A percentile compares a stretch with the other conserved stretches of the same genome.
phyloP scores from a whole-genome alignment of 2,329 filamentous ascomycete genomes.

The Thielaviopsis euricoi region DNA sequence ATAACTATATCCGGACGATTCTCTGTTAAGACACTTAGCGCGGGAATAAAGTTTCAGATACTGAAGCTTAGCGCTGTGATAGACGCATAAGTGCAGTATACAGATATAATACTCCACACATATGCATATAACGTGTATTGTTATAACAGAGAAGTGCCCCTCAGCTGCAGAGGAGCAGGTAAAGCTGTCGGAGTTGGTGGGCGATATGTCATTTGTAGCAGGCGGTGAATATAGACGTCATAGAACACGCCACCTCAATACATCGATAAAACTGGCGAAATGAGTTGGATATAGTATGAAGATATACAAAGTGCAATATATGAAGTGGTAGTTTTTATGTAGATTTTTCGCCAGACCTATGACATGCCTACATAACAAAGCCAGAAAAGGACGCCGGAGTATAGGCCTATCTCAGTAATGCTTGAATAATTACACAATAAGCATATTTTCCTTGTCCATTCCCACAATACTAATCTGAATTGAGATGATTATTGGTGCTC shows the following conservation, averaged over 20 bases:
- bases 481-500: not conserved
- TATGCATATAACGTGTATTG: not conserved
- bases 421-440: not conserved
- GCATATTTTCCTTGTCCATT: not conserved
- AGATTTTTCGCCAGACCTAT: not conserved
- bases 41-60: too few relatives aligned
- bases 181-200: not conserved
- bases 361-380: not conserved
- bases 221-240: conserved; percentile 2
- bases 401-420: not conserved
- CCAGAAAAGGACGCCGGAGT: not conserved
- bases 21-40: too few relatives aligned
- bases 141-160: not conserved
- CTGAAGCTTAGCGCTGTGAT: too few relatives aligned
- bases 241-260: not conserved
- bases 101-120: too few relatives aligned
- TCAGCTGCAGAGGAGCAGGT: not conserved
- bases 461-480: not conserved
- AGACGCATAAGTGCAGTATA: too few relatives aligned
- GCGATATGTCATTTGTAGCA: not conserved
- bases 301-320: not conserved
- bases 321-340: not conserved
- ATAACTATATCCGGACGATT: too few relatives aligned
- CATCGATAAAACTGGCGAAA: too few relatives aligned
- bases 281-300: not conserved